phyloP scores from a whole-genome alignment of 1,139 yeast genomes.

The Arxiozyma telluris region DNA sequence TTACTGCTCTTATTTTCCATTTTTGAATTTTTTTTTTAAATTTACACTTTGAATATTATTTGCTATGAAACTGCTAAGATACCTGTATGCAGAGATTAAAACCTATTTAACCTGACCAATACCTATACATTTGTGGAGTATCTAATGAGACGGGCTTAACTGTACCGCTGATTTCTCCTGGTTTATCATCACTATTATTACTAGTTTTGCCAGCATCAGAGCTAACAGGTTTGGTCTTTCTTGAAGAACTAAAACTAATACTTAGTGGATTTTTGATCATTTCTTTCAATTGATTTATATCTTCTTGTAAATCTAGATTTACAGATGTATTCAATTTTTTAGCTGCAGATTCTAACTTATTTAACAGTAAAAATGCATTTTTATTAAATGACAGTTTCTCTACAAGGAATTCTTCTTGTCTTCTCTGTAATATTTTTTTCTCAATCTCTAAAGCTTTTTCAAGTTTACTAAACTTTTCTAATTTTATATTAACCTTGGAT shows the following conservation, averaged over 20 bases:
- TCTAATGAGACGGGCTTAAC: constrained; percentile 70
- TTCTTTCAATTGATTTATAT: constrained; percentile 17
- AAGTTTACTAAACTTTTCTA: constrained; percentile 57
- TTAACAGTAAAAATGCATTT: constrained; percentile 22
- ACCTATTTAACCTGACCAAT: constrained; percentile 53
- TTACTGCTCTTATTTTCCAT: not conserved
- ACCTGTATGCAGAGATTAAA: not conserved
- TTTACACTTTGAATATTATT: not conserved
- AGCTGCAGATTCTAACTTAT: constrained; percentile 14
- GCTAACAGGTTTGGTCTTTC: constrained; percentile 3
- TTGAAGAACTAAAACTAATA: constrained; percentile 16
- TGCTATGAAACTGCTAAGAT: not conserved
- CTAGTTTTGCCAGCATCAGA: constrained; percentile 7
- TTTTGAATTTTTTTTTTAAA: no score
- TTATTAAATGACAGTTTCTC: constrained; percentile 60
- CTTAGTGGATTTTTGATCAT: constrained; percentile 45
- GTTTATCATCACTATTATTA: constrained; percentile 4
- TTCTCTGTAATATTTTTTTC: constrained; percentile 60
- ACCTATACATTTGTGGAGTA: constrained; percentile 76
- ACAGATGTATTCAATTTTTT: not conserved
- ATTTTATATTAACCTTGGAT: constrained; percentile 67
- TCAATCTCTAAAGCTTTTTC: constrained; percentile 77
- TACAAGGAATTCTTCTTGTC: constrained; percentile 72
- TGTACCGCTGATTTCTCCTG: constrained; percentile 25
- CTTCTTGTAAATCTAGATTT: not conserved